Conservation (phyloP, 1,139 yeast genomes). For the Candida sp. region DNA sequence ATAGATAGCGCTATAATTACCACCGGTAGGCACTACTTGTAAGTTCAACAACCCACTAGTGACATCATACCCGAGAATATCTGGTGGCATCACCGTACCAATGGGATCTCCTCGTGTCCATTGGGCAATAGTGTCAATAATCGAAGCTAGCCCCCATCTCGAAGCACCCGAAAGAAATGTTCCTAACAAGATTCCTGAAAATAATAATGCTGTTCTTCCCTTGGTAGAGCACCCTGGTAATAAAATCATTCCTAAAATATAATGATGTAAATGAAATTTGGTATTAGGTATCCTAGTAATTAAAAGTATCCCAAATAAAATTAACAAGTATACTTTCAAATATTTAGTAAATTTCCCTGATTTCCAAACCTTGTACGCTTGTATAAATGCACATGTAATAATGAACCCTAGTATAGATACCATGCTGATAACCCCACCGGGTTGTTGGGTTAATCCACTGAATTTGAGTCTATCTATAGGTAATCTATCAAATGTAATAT, state of each 20-base stretch:
- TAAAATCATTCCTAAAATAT: constrained; percentile 72
- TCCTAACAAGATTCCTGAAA: constrained; percentile 85
- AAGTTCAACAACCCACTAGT: constrained; percentile 32
- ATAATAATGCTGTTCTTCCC: constrained; percentile 63
- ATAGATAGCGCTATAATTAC: constrained; percentile 5
- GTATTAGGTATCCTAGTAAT: constrained; percentile 62
- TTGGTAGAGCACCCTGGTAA: constrained; percentile 87
- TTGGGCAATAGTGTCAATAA: constrained; percentile 72
- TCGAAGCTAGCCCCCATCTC: constrained; percentile 92
- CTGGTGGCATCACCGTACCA: constrained; percentile 60
- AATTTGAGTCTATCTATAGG: constrained; percentile 84
- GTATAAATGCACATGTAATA: constrained; percentile 57
- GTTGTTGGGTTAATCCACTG: constrained; percentile 65
- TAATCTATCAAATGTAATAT: constrained; percentile 80
- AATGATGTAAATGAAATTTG: constrained; percentile 83
- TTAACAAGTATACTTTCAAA: constrained; percentile 44
- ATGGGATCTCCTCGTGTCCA: constrained; percentile 75
- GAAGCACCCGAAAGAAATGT: constrained; percentile 81
- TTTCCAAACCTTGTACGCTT: constrained; percentile 78
- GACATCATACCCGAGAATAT: constrained; percentile 23
- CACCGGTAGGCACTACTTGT: constrained; percentile 16
- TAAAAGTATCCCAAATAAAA: constrained; percentile 43
- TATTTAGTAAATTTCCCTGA: constrained; percentile 70
- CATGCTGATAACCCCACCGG: constrained; percentile 75
- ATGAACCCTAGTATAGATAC: constrained; percentile 44